These are phyloP conservation scores for Nakaseomyces sp. DNA, from an alignment of 1,139 yeast species.

Conservation along the genomic window DNA sequence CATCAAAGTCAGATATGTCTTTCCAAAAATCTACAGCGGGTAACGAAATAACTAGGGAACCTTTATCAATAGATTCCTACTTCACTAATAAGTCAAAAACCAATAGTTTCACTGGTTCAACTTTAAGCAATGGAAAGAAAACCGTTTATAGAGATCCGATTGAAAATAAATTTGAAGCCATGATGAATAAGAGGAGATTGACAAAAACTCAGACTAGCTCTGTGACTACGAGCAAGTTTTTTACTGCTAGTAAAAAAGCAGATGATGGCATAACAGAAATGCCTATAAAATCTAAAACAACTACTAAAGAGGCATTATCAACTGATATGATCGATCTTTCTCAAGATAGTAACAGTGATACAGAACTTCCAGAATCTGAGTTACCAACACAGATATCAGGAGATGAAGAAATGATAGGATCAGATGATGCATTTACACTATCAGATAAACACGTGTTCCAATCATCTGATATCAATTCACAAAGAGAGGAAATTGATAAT, in stretches of 20 bases:
- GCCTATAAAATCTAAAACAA: no score
- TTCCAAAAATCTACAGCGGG: background rate
- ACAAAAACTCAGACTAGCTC: background rate
- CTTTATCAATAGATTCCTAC: slow-evolving; percentile 10
- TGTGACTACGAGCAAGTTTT: background rate
- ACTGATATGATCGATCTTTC: background rate
- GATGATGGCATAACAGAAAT: background rate
- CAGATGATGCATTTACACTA: no score
- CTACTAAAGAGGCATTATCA: no score
- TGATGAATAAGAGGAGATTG: slow-evolving; percentile 8
- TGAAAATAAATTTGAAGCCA: slow-evolving; percentile 9
- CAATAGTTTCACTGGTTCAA: background rate
- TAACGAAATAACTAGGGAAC: slow-evolving; percentile 2
- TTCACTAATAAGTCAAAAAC: slow-evolving; percentile 3
- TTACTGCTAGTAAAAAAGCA: background rate
- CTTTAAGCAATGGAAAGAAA: background rate
- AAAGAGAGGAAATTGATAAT: slow-evolving; percentile 1
- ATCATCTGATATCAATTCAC: background rate
- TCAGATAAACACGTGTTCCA: background rate
- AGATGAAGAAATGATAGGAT: background rate
- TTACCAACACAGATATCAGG: slow-evolving; percentile 18
- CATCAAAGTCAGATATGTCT: slow-evolving; percentile 21
- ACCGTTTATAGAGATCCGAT: background rate
- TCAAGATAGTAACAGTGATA: slow-evolving; percentile 16
- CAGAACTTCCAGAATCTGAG: slow-evolving; percentile 25